phyloP scores from a whole-genome alignment of 306 rosid genomes.

The Quercus alba region DNA sequence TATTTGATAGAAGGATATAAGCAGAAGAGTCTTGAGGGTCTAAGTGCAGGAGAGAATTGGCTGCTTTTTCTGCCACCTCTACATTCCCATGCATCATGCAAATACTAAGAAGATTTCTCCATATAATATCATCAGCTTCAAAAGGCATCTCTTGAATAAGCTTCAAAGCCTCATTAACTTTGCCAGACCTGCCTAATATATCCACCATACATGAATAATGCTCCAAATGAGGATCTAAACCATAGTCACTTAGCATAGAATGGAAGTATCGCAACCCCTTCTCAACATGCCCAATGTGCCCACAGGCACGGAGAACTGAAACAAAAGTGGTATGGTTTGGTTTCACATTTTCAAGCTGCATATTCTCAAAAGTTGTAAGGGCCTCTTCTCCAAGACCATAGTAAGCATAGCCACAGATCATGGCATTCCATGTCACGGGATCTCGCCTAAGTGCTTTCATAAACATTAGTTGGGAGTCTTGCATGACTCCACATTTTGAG shows the following conservation, averaged over 20 bases:
- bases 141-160: slow-evolving; percentile 79
- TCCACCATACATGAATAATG: slow-evolving; percentile 91
- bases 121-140: slow-evolving; percentile 70
- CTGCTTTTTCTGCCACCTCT: slow-evolving; percentile 74
- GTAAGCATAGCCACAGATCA: slow-evolving; percentile 82
- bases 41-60: slow-evolving; percentile 44
- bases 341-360: slow-evolving; percentile 61
- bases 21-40: slow-evolving; percentile 84
- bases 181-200: slow-evolving; percentile 78
- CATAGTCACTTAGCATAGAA: slow-evolving; percentile 54
- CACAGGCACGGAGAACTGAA: slow-evolving; percentile 86
- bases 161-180: slow-evolving; percentile 54
- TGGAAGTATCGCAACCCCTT: slow-evolving; percentile 53
- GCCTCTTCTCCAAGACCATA: slow-evolving; percentile 79
- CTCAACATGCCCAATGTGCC: slow-evolving; percentile 66
- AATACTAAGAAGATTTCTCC: slow-evolving; percentile 79
- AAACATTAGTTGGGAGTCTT: slow-evolving; percentile 63
- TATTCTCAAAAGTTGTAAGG: slow-evolving; percentile 58
- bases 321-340: slow-evolving; percentile 77
- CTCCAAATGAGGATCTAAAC: slow-evolving; percentile 72
- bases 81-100: slow-evolving; percentile 77
- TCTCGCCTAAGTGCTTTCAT: slow-evolving; percentile 72
- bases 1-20: slow-evolving; percentile 64
- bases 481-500: slow-evolving; percentile 84
- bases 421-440: slow-evolving; percentile 85